Evolutionary conservation across 768 basidiomycete species (phyloP), one percentile per base, ranked within the genome.

Genomic region (Mycena rosella): DNA sequence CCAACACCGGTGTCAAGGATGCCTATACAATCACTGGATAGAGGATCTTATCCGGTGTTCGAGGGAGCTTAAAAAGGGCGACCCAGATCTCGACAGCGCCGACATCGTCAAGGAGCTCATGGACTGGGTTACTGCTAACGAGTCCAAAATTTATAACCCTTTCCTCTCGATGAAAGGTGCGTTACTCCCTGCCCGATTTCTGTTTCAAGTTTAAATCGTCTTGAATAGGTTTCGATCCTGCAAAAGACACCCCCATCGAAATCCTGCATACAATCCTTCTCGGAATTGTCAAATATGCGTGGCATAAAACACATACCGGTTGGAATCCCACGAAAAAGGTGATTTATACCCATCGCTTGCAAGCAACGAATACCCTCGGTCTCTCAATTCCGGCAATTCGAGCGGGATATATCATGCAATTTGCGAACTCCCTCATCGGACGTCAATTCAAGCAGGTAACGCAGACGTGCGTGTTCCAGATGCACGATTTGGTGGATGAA

Each of bases 1-100:
- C 78, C 0, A 60, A 69, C 8, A 76, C 70, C 4, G 82, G 84
- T 10, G 64, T 82, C 29, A 84, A 85, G 65, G 84, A 84, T 67
- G 49, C 60, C 20, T 77, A 77, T 53, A 78, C 81, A 77, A 82
- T 60, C 60, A 74, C 48, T 83, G 80, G 80, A 83, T 84, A 64
- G 74, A 81, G 3, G 44, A 68, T 1, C 72, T 83, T 3, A 70
- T 82, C 14, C 57, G 60, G 20, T 57, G 67, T 26, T 65, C 76
- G 22, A 62, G 72, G 18, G 49, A 58, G 38, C 48, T 73, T 65
- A 74, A 73, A 20, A 74, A 75, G 60, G 54, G 61, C 2, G 30
- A 77, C 22, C 72, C 73, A 36, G 32, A 32, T 22, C 36, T 36
- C 4, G 59, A 67, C 13, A 17, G 52, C 17, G 68, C 42, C 7